phyloP scores from a whole-genome alignment of 345 rosid species.

The Eucalyptus guilfoylei region DNA sequence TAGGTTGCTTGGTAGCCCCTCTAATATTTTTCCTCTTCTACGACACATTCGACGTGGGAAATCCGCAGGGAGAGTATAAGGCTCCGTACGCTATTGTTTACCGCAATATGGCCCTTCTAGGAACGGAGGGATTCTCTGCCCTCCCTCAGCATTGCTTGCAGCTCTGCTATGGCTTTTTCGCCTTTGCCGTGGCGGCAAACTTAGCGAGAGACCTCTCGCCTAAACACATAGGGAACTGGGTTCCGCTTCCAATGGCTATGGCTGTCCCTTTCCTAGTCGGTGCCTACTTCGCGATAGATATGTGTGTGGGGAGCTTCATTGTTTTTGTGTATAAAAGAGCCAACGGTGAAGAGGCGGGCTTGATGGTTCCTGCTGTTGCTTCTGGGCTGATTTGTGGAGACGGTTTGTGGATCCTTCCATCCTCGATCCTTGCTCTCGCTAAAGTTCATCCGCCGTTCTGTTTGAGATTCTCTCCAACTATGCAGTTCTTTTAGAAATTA shows the following conservation, averaged over 20 bases:
- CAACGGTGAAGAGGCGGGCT: conserved; percentile 23
- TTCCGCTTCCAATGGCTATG: conserved; percentile 93
- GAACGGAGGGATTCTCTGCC: conserved; percentile 84
- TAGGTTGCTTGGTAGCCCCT: conserved; percentile 80
- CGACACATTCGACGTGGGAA: conserved; percentile 79
- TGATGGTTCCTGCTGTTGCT: conserved; percentile 71
- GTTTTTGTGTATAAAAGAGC: conserved; percentile 34
- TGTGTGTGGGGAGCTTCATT: conserved; percentile 55
- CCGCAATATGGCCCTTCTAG: conserved; percentile 79
- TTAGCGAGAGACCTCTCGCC: conserved; percentile 47
- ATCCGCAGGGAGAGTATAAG: conserved; percentile 87
- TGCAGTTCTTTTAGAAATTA: background rate
- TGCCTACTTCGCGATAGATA: conserved; percentile 70
- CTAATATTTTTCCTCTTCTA: conserved; percentile 68
- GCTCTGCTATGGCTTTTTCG: conserved; percentile 69
- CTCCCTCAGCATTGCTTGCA: conserved; percentile 66
- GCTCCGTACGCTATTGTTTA: conserved; percentile 85
- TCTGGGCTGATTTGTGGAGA: conserved; percentile 89
- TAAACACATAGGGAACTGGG: conserved; percentile 31
- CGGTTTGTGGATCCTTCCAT: conserved; percentile 74
- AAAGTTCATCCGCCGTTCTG: conserved; percentile 61
- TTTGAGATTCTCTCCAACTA: conserved; percentile 29
- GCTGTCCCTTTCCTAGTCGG: conserved; percentile 87
- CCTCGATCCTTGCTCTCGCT: conserved; percentile 57
- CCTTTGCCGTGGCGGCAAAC: conserved; percentile 47